Percentiles rank a stretch among this genome's conserved stretches.
Evolutionary conservation across 305 asterid species (phyloP).

Genomic region (Fraxinus sp.): DNA sequence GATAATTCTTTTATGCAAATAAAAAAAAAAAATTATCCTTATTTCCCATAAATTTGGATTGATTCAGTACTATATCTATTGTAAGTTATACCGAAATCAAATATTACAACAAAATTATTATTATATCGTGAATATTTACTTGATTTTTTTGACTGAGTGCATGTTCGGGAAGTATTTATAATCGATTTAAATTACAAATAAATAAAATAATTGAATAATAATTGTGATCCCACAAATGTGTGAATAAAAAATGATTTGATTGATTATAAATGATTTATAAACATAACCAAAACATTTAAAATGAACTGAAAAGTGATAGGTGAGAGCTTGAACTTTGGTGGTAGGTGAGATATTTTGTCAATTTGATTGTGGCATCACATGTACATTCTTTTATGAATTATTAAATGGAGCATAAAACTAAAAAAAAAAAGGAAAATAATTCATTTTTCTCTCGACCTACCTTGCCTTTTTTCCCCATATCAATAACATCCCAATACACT

Average conservation of each 20-base stretch:
- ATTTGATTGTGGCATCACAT: not conserved
- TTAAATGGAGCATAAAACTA: not conserved
- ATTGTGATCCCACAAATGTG: not conserved
- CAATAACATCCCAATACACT: not conserved
- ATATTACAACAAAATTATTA: not conserved
- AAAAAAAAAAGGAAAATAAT: too few species aligned
- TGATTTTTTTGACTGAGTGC: too few species aligned
- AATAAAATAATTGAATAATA: not conserved
- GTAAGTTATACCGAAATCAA: not conserved
- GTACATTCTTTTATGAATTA: not conserved
- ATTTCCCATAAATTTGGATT: not conserved
- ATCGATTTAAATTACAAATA: too few species aligned
- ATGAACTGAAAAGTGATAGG: not conserved
- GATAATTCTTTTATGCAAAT: not conserved
- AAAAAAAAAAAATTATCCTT: too few species aligned
- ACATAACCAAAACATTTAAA: not conserved
- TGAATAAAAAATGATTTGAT: too few species aligned
- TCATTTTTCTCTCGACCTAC: not conserved
- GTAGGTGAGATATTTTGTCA: not conserved
- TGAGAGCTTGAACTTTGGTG: not conserved
- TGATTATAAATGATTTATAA: not conserved
- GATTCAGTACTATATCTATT: not conserved
- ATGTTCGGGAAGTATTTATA: too few species aligned
- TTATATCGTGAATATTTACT: not conserved
- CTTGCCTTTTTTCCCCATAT: not conserved